A percentile compares a stretch with the other conserved stretches of the same genome.
Conservation (phyloP, 2,329 filamentous ascomycete species). For the Alternaria atra region DNA sequence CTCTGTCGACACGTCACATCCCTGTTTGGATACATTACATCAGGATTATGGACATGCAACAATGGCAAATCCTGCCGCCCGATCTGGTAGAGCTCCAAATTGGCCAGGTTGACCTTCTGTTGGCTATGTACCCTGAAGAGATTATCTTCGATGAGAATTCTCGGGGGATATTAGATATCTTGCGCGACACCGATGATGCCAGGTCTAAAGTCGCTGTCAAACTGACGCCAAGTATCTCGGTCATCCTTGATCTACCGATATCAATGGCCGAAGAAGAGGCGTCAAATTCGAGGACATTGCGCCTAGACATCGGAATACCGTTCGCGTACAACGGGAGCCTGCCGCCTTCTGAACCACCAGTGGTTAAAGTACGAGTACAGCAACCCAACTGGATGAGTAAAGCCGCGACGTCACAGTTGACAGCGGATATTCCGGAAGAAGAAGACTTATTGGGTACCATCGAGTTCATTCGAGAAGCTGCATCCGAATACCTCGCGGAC, state of each 20-base stretch:
- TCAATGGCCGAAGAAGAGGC: slow-evolving; percentile 1
- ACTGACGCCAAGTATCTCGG: slow-evolving; percentile 18
- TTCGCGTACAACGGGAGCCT: slow-evolving; percentile 21
- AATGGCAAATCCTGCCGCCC: slow-evolving; percentile 31
- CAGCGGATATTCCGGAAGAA: slow-evolving; percentile 10
- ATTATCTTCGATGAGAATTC: slow-evolving; percentile 20
- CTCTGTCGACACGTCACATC: not conserved
- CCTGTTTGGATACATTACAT: not conserved
- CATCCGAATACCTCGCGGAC: slow-evolving; percentile 12
- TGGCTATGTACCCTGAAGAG: slow-evolving; percentile 42
- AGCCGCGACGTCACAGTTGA: slow-evolving; percentile 29
- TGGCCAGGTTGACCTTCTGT: slow-evolving; percentile 39
- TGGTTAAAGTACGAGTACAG: slow-evolving; percentile 30
- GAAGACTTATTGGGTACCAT: slow-evolving; percentile 35
- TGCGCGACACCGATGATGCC: slow-evolving; percentile 17
- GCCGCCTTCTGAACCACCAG: slow-evolving; percentile 28
- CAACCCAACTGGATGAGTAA: slow-evolving; percentile 38
- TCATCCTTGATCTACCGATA: slow-evolving; percentile 24
- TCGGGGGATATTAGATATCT: slow-evolving; percentile 13
- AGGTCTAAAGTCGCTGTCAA: not conserved
- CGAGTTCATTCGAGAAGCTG: slow-evolving; percentile 32
- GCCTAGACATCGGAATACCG: slow-evolving; percentile 31
- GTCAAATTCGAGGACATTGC: slow-evolving; percentile 8
- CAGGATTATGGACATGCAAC: not conserved
- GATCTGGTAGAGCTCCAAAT: slow-evolving; percentile 40